Evolutionary conservation across 176 grass and related monocot species (phyloP), one percentile per base, ranked within the genome.

Genomic region (Bolboschoenus planiculmis): DNA sequence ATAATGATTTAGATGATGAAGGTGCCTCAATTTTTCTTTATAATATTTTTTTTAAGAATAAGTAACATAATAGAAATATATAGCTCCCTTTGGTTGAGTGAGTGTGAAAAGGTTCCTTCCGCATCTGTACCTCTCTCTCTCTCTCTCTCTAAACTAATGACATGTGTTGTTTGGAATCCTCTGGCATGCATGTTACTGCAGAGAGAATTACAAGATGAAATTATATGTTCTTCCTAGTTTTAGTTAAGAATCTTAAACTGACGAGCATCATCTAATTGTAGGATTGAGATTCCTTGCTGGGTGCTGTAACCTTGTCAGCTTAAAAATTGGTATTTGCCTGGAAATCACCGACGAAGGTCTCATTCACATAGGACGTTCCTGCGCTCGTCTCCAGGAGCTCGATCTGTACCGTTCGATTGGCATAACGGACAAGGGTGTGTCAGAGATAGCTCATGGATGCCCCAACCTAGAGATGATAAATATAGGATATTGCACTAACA

Each of bases 1-100:
- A 94, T 66, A 97, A 72, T 82, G 92, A 94, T 84, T 91, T 97
- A 62, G 92, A 97, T 35, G 87, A 97, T 80, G 85, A 92, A 94
- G 95, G 91, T 97, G 27, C 63, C 21, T 91, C 56, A 76, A 44
- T 72, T 0, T 72, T 72, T 11, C 7, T 44, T 66, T 24, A 31
- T 31, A 30, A 4, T 3, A 31, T 72, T 24, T 5, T 63, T 63
- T 71, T 46, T 18, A 24, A 5, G 67, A 72, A 26, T 72, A 36
- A 37, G 13, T 0, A 35, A 34, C 29, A 16, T 35, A 65, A 34
- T 35, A 34, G 30, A 65, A 35, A 5, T 15, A 4, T 10, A 34
- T 35, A 34, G 6, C 30, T 34, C 16, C 16, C 58, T 34, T 9
- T 30, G 6, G 34, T 65, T 35, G 13, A 34, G 31, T 65, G 13